Evolutionary conservation across 1,139 yeast species (phyloP).

Genomic region (Arxiozyma heterogenica): DNA sequence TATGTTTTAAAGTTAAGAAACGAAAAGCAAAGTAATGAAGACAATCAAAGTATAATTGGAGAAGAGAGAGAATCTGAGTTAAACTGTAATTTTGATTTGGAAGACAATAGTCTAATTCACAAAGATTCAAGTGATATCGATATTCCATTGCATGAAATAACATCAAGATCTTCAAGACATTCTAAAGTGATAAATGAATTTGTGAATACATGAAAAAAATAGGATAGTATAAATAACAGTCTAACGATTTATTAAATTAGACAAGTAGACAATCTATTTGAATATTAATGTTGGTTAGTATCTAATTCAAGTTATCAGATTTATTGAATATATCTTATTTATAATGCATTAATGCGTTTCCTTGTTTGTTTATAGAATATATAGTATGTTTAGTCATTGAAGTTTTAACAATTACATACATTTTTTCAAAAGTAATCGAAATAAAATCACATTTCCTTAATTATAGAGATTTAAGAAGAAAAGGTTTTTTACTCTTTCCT

Average conservation of each 20-base stretch:
- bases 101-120: not conserved
- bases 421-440: not conserved
- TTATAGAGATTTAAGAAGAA: not conserved
- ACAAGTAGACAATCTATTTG: too few relatives aligned
- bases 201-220: not conserved
- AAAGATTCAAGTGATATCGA: not conserved
- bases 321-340: too few relatives aligned
- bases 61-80: not conserved
- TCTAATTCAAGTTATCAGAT: too few relatives aligned
- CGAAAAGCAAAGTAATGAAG: not conserved
- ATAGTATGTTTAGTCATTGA: too few relatives aligned
- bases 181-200: not conserved
- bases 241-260: not conserved
- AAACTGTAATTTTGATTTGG: not conserved
- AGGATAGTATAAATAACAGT: not conserved
- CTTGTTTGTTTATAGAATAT: too few relatives aligned
- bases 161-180: not conserved
- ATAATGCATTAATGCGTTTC: not conserved
- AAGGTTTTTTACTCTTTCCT: not conserved
- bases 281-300: too few relatives aligned
- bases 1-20: constrained; percentile 40
- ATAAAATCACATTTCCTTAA: not conserved
- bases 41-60: constrained; percentile 3
- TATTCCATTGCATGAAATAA: constrained; percentile 1
- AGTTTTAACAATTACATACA: not conserved